These are phyloP conservation scores for Mortierella sp. DNA, from an alignment of 371 early-diverging fungal species.

Conservation along the genomic window DNA sequence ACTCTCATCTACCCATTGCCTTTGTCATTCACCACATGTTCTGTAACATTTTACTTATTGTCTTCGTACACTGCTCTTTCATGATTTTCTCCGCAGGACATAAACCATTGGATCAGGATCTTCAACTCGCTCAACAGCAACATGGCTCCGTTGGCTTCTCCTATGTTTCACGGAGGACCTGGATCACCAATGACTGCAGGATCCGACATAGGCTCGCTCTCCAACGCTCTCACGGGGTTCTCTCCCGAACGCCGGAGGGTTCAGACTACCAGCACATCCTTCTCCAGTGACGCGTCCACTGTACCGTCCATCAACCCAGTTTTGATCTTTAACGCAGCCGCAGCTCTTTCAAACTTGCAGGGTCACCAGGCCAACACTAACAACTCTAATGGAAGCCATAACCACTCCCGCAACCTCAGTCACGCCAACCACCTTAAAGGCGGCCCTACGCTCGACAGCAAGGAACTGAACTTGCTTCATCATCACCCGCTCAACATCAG, in stretches of 20 bases:
- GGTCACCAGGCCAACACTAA: neutral
- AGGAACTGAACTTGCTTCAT: slow-evolving; percentile 17
- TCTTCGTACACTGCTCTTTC: neutral
- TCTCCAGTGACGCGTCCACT: slow-evolving; percentile 8
- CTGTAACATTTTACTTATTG: neutral
- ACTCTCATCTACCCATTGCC: neutral
- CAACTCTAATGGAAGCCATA: neutral
- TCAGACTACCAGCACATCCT: slow-evolving; percentile 30
- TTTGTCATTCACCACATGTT: neutral
- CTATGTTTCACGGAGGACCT: slow-evolving; percentile 9
- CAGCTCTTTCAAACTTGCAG: slow-evolving; percentile 31
- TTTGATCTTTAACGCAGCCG: slow-evolving; percentile 41
- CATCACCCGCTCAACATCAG: slow-evolving; percentile 11
- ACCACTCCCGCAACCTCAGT: neutral
- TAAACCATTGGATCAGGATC: slow-evolving; percentile 46
- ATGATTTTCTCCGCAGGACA: slow-evolving; percentile 20
- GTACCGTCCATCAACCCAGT: slow-evolving; percentile 38
- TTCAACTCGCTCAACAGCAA: slow-evolving; percentile 41
- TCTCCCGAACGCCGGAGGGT: slow-evolving; percentile 36
- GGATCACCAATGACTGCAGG: slow-evolving; percentile 19
- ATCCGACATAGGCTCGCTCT: neutral
- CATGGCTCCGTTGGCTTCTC: slow-evolving; percentile 14
- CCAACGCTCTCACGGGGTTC: slow-evolving; percentile 7
- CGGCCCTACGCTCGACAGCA: neutral
- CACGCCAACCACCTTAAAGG: slow-evolving; percentile 7